A percentile compares a stretch with the other conserved stretches of the same genome.
Conservation (phyloP, 192 early-diverging fungal species). For the Geranomyces michiganensis region DNA sequence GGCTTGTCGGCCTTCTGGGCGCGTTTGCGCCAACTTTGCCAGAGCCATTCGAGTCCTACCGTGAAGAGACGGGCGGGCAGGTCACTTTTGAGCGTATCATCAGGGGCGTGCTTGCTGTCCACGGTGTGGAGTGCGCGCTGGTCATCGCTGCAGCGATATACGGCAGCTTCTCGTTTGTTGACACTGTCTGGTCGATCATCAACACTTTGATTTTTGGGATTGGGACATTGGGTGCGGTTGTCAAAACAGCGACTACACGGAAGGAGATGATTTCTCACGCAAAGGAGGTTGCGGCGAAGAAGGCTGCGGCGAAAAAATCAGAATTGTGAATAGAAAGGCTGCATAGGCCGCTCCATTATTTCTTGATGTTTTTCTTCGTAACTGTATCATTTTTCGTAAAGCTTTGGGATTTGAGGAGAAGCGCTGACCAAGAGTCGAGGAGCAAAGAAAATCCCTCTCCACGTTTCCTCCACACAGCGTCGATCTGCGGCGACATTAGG, state of each 20-base stretch:
- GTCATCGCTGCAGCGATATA: constrained; percentile 12
- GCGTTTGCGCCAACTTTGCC: constrained; percentile 12
- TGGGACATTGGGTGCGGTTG: not conserved
- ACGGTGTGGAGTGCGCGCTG: constrained; percentile 9
- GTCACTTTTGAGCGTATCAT: constrained; percentile 5
- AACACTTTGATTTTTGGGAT: constrained; percentile 20
- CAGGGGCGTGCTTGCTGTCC: constrained; percentile 12
- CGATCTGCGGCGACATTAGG: no score
- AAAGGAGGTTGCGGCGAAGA: not conserved
- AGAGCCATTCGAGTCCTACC: not conserved
- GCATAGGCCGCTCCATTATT: no score
- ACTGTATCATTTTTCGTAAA: no score
- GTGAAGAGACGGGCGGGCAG: constrained; percentile 5
- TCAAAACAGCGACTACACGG: constrained; percentile 22
- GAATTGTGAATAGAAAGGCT: no score
- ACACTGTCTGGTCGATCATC: not conserved
- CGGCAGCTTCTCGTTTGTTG: constrained; percentile 2
- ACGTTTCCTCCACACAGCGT: no score
- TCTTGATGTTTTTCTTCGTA: no score
- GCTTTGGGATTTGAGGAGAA: no score
- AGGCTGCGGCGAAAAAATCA: no score
- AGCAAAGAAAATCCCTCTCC: no score
- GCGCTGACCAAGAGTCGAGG: no score
- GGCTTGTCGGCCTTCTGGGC: constrained; percentile 5
- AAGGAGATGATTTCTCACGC: not conserved